Evolutionary conservation across 345 rosid genomes (phyloP).

Genomic region (Syzygium oleosum): DNA sequence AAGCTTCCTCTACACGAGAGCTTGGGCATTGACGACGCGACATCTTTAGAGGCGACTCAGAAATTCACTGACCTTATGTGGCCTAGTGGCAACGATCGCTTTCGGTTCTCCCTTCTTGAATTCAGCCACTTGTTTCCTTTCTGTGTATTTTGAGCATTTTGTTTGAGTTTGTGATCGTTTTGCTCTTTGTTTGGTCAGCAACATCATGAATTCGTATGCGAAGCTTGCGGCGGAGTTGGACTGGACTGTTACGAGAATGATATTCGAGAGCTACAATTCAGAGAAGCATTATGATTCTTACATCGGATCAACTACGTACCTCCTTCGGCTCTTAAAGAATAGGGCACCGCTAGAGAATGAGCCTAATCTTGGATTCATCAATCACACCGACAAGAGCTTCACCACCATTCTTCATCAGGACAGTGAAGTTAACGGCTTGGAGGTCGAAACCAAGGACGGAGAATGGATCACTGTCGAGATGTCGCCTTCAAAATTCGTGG

Average conservation of each 20-base stretch:
- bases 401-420: conserved; percentile 50
- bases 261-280: conserved; percentile 52
- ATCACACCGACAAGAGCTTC: conserved; percentile 60
- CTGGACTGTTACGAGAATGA: conserved; percentile 39
- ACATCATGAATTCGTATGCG: conserved; percentile 18
- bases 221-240: conserved; percentile 35
- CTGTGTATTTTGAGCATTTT: not conserved
- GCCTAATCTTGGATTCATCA: conserved; percentile 28
- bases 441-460: conserved; percentile 31
- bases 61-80: conserved; percentile 55
- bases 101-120: conserved; percentile 21
- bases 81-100: conserved; percentile 51
- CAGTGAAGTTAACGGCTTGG: conserved; percentile 34
- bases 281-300: conserved; percentile 27
- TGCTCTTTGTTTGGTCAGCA: conserved; percentile 6
- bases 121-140: not conserved
- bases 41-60: conserved; percentile 21
- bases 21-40: conserved; percentile 57
- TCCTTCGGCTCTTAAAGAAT: conserved; percentile 42
- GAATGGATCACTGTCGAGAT: conserved; percentile 31
- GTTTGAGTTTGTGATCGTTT: not conserved
- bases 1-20: conserved; percentile 64
- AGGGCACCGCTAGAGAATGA: conserved; percentile 22
- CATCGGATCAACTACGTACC: conserved; percentile 27
- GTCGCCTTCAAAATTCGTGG: conserved; percentile 42